phyloP scores from a whole-genome alignment of 805 yeast species.

The Saccharomycopsis sp. region DNA sequence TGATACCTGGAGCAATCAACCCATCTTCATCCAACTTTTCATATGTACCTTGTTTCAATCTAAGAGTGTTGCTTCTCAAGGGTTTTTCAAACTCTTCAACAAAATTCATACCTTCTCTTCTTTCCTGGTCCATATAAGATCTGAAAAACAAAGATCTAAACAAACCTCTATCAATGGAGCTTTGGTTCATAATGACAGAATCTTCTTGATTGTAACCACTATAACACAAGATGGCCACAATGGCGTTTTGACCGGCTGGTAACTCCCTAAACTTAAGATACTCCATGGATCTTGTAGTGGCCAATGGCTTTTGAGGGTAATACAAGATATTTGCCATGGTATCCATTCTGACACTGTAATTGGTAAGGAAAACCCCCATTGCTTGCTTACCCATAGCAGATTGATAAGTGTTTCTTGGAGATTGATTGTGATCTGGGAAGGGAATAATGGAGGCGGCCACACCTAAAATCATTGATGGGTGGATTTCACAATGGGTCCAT shows the following conservation, averaged over 20 bases:
- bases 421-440: slow-evolving; percentile 98
- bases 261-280: slow-evolving; percentile 92
- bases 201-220: slow-evolving; percentile 99
- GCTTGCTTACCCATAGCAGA: slow-evolving; percentile 99
- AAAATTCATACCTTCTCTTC: slow-evolving; percentile 96
- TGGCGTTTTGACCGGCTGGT: slow-evolving; percentile 98
- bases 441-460: slow-evolving; percentile 99
- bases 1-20: slow-evolving; percentile 92
- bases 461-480: slow-evolving; percentile 97
- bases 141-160: slow-evolving; percentile 94
- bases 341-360: slow-evolving; percentile 95
- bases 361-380: slow-evolving; percentile 96
- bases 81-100: slow-evolving; percentile 98
- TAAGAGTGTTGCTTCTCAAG: slow-evolving; percentile 83
- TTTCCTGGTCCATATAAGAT: slow-evolving; percentile 97
- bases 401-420: slow-evolving; percentile 98
- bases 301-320: slow-evolving; percentile 96
- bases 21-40: slow-evolving; percentile 99
- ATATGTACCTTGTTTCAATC: slow-evolving; percentile 96
- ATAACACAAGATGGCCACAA: slow-evolving; percentile 96
- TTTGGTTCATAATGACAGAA: slow-evolving; percentile 99
- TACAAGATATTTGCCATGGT: slow-evolving; percentile 97
- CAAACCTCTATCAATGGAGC: slow-evolving; percentile 92
- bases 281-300: slow-evolving; percentile 97
- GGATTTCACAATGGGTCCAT: slow-evolving; percentile 97